Percentiles rank a stretch among this genome's conserved stretches.
These are phyloP conservation scores for Coccinonectria pachysandricola DNA, from an alignment of 2,329 filamentous ascomycete species.

Conservation along the genomic window DNA sequence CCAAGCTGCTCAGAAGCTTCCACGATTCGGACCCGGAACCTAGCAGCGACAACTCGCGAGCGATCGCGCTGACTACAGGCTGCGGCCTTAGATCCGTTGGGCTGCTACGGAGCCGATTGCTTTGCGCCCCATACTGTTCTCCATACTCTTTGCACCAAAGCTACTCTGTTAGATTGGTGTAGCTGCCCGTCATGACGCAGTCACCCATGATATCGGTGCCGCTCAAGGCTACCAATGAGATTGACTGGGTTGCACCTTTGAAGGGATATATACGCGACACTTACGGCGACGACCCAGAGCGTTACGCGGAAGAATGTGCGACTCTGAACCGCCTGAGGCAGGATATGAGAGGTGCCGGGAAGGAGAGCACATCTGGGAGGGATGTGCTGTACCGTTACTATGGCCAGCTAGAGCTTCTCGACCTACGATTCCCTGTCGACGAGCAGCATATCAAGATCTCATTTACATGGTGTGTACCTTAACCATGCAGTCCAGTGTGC, in stretches of 20 bases:
- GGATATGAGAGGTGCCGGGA: slow-evolving; percentile 95
- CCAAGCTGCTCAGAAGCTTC: too few relatives aligned
- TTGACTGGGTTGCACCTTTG: slow-evolving; percentile 90
- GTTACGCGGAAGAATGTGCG: slow-evolving; percentile 89
- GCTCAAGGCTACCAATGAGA: slow-evolving; percentile 90
- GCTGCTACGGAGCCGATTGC: too few relatives aligned
- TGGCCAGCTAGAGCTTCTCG: slow-evolving; percentile 87
- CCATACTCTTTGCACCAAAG: too few relatives aligned
- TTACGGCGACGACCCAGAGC: slow-evolving; percentile 93
- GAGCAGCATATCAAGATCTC: slow-evolving; percentile 99
- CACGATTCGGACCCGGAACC: too few relatives aligned
- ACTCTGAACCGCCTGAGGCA: slow-evolving; percentile 91
- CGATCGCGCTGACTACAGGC: too few relatives aligned
- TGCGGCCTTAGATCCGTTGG: too few relatives aligned
- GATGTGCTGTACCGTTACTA: slow-evolving; percentile 97
- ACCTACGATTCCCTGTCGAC: slow-evolving; percentile 91
- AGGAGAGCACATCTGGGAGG: slow-evolving; percentile 86
- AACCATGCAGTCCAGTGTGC: not conserved
- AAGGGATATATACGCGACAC: slow-evolving; percentile 89
- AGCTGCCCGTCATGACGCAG: slow-evolving; percentile 65
- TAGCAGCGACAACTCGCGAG: too few relatives aligned
- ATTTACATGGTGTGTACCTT: slow-evolving; percentile 76
- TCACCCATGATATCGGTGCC: slow-evolving; percentile 93
- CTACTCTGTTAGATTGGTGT: too few relatives aligned
- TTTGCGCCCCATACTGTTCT: too few relatives aligned